These are phyloP conservation scores for Kentomonas sorsogonicus DNA, from an alignment of 208 protist species.

Conservation along the genomic window DNA sequence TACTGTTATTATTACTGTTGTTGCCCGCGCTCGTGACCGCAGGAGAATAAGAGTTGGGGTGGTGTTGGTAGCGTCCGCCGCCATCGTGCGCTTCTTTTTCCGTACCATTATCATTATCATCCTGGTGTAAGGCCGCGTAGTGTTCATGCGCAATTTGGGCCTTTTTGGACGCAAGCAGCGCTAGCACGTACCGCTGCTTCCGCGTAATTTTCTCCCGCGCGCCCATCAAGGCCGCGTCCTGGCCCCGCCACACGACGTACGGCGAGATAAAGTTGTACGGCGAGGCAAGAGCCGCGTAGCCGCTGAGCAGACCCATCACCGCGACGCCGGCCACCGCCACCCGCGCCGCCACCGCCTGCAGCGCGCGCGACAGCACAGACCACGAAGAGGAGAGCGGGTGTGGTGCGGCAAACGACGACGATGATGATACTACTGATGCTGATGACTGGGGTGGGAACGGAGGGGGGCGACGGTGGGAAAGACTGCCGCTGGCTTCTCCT, in stretches of 20 bases:
- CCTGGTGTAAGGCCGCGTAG: slow-evolving; percentile 16
- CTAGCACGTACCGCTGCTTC: slow-evolving; percentile 56
- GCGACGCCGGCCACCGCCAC: slow-evolving; percentile 52
- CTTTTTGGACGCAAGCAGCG: slow-evolving; percentile 41
- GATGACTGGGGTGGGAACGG: not conserved
- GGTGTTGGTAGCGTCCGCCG: not conserved
- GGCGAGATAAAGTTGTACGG: slow-evolving; percentile 38
- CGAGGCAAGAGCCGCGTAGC: slow-evolving; percentile 67
- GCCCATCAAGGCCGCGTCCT: slow-evolving; percentile 23
- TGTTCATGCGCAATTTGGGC: slow-evolving; percentile 37
- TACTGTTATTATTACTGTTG: too few species aligned
- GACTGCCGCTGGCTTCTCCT: too few species aligned
- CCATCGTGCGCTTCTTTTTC: not conserved
- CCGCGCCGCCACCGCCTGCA: slow-evolving; percentile 19
- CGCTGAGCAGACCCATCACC: slow-evolving; percentile 56
- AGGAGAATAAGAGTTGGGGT: not conserved
- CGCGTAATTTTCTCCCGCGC: slow-evolving; percentile 31
- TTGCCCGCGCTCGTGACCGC: too few species aligned
- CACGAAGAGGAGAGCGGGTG: not conserved
- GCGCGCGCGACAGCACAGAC: slow-evolving; percentile 3
- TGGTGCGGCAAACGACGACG: not conserved
- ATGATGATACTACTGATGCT: not conserved
- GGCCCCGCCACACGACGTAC: slow-evolving; percentile 31
- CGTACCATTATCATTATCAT: too few species aligned
- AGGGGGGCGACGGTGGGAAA: not conserved